Conservation (phyloP, 441 rosid species). For the Populus hybrid region DNA sequence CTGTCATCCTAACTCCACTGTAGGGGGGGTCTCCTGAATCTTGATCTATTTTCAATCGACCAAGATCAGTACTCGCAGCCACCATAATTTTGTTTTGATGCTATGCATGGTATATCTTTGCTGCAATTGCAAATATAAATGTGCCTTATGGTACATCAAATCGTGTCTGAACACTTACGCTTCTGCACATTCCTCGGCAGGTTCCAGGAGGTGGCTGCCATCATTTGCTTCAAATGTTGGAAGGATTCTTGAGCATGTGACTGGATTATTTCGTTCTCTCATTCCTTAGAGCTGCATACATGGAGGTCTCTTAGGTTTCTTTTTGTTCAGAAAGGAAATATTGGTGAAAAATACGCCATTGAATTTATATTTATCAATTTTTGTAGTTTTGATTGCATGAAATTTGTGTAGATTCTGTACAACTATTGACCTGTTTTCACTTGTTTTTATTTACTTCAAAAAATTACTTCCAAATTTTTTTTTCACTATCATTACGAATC, state of each 20-base stretch:
- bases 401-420: neutral
- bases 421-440: neutral
- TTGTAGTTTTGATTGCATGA: neutral
- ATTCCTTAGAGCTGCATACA: neutral
- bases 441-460: no score
- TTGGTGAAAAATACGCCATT: neutral
- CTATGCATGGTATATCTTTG: neutral
- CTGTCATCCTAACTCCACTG: neutral
- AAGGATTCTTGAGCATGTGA: slow-evolving; percentile 4
- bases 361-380: neutral
- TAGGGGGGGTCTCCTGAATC: neutral
- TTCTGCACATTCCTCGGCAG: neutral
- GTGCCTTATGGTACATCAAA: neutral
- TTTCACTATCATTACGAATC: neutral
- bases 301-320: neutral
- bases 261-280: neutral
- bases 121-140: neutral
- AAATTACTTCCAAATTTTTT: no score
- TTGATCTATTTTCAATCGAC: neutral
- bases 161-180: neutral
- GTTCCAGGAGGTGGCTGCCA: neutral
- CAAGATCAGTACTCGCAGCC: neutral
- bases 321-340: neutral
- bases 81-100: neutral
- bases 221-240: neutral